Evolutionary conservation across 2,329 filamentous ascomycete genomes (phyloP).

Genomic region (Xylaria sp.): DNA sequence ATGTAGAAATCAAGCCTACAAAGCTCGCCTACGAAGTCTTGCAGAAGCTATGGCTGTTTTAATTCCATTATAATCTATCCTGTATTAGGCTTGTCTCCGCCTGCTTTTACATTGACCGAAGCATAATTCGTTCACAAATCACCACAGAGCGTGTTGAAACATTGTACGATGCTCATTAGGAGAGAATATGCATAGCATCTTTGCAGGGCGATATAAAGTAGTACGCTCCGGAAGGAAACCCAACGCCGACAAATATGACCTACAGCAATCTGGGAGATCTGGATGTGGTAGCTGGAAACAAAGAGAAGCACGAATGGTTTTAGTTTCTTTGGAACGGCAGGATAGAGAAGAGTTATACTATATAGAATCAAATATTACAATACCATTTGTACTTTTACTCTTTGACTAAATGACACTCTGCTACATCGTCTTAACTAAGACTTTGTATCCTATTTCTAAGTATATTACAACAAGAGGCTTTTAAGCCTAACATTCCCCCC

Average conservation of each 20-base stretch:
- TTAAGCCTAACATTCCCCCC: neutral
- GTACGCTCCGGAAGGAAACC: neutral
- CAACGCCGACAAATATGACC: neutral
- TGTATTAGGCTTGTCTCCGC: no score
- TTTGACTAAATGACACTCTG: no score
- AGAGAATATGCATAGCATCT: neutral
- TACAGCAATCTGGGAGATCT: neutral
- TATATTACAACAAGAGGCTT: neutral
- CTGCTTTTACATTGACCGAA: neutral
- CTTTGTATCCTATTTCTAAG: neutral
- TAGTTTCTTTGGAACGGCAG: neutral
- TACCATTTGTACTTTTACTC: neutral
- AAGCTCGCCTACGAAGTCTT: constrained; percentile 1
- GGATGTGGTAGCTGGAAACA: neutral
- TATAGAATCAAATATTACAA: neutral
- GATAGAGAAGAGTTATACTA: neutral
- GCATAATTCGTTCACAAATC: neutral
- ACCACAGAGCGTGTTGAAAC: neutral
- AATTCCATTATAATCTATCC: neutral
- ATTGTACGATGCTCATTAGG: neutral
- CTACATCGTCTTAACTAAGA: neutral
- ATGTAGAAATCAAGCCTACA: neutral
- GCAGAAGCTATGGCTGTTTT: neutral
- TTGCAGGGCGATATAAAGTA: neutral
- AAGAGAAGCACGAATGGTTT: neutral